These are phyloP conservation scores for Elongisporangium undulatum DNA, from an alignment of 352 stramenopile species.

Conservation along the genomic window DNA sequence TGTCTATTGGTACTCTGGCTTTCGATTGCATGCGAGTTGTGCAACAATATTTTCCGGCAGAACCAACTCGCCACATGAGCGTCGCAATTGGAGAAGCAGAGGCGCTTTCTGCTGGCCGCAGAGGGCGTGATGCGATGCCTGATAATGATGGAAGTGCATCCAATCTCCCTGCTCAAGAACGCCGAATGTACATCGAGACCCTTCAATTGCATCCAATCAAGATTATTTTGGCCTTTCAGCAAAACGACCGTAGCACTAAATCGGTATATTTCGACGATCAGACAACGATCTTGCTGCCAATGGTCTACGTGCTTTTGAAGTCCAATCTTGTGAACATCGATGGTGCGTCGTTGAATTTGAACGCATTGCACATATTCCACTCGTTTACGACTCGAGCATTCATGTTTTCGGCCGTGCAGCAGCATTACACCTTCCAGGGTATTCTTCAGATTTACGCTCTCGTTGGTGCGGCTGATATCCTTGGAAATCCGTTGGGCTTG, in stretches of 20 bases:
- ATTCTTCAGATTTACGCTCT: constrained; percentile 81
- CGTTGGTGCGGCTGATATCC: constrained; percentile 68
- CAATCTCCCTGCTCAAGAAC: constrained; percentile 25
- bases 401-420: constrained; percentile 66
- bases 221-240: constrained; percentile 71
- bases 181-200: constrained; percentile 82
- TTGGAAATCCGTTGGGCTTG: constrained; percentile 89
- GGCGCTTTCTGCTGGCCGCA: constrained; percentile 6
- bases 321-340: constrained; percentile 76
- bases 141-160: constrained; percentile 7
- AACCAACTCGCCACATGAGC: constrained; percentile 1
- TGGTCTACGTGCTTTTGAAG: constrained; percentile 58
- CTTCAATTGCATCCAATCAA: constrained; percentile 79
- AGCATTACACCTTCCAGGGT: constrained; percentile 80
- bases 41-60: constrained; percentile 19
- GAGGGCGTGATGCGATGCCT: constrained; percentile 5
- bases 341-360: constrained; percentile 71
- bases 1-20: constrained; percentile 35
- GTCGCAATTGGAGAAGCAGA: constrained; percentile 30
- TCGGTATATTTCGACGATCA: constrained; percentile 33
- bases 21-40: constrained; percentile 43
- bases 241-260: constrained; percentile 43
- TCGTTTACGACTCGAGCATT: constrained; percentile 71
- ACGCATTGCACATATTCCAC: constrained; percentile 79
- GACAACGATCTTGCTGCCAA: constrained; percentile 38